A percentile compares a stretch with the other conserved stretches of the same genome.
Evolutionary conservation across 768 basidiomycete species (phyloP).

Genomic region (Termitomyces sp.): DNA sequence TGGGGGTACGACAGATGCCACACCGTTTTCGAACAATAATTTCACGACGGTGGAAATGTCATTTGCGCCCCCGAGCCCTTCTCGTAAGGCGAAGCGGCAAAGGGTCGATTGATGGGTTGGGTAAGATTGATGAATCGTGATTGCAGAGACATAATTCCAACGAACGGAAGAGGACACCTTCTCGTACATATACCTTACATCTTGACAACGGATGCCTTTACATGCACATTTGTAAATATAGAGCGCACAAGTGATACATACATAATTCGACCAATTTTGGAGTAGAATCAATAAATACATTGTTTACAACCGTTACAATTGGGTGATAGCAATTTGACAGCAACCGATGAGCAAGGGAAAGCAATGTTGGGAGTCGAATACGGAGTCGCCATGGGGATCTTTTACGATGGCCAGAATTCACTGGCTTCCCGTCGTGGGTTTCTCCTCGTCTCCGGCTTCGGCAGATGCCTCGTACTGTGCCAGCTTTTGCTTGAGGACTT

Average conservation of each 20-base stretch:
- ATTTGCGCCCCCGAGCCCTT: constrained; percentile 34
- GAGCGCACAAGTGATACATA: not conserved
- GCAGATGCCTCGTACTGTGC: not conserved
- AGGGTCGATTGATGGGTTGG: constrained; percentile 6
- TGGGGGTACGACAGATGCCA: constrained; percentile 16
- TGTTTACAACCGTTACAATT: not conserved
- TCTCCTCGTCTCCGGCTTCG: not conserved
- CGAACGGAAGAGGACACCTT: not conserved
- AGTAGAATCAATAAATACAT: not conserved
- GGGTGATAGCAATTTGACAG: not conserved
- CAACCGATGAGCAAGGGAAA: not conserved
- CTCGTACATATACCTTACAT: not conserved
- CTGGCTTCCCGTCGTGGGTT: not conserved
- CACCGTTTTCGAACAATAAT: constrained; percentile 37
- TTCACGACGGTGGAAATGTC: constrained; percentile 46
- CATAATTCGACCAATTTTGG: not conserved
- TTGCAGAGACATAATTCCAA: not conserved
- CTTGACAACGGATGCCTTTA: not conserved
- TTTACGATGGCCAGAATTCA: not conserved
- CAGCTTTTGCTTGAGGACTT: not conserved
- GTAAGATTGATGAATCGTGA: not conserved
- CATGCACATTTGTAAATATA: not conserved
- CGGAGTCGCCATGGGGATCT: not conserved
- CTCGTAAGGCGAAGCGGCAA: constrained; percentile 9
- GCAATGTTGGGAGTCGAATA: not conserved